These are phyloP conservation scores for Glycyrrhiza uralensis DNA, from an alignment of 306 rosid species.

Conservation along the genomic window DNA sequence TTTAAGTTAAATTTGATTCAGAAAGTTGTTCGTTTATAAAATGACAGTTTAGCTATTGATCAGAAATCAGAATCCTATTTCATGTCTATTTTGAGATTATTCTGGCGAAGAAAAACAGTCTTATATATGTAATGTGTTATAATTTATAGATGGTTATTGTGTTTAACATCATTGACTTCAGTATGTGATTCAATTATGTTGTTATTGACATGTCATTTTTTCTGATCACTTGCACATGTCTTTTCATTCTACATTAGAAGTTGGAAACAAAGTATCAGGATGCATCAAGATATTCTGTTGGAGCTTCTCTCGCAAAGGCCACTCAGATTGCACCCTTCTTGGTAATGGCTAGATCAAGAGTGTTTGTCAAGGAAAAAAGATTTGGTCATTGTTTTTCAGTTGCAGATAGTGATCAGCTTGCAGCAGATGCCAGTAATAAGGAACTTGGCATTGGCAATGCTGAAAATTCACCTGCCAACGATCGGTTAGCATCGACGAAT, in stretches of 20 bases:
- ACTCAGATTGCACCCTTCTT: constrained; percentile 38
- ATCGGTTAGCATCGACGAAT: constrained; percentile 25
- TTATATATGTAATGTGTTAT: not conserved
- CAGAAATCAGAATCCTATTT: not conserved
- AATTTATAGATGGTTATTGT: not conserved
- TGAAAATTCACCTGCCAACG: constrained; percentile 33
- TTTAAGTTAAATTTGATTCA: not conserved
- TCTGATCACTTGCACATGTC: constrained; percentile 17
- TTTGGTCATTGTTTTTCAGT: constrained; percentile 43
- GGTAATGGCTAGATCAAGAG: constrained; percentile 35
- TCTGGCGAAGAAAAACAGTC: not conserved
- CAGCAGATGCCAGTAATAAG: constrained; percentile 48
- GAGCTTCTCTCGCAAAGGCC: constrained; percentile 47
- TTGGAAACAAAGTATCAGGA: constrained; percentile 52
- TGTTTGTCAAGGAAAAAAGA: constrained; percentile 41
- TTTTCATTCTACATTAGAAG: constrained; percentile 47
- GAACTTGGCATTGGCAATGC: constrained; percentile 35
- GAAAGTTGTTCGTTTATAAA: not conserved
- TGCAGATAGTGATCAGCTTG: constrained; percentile 63
- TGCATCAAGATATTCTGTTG: constrained; percentile 47
- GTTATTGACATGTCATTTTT: constrained; percentile 20
- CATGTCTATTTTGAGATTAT: constrained; percentile 2
- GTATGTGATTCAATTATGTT: constrained; percentile 4
- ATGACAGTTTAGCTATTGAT: not conserved
- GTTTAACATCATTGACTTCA: not conserved